A percentile compares a stretch with the other conserved stretches of the same genome.
phyloP scores from a whole-genome alignment of 2,329 filamentous ascomycete genomes.

The Stromatinia cepivora region DNA sequence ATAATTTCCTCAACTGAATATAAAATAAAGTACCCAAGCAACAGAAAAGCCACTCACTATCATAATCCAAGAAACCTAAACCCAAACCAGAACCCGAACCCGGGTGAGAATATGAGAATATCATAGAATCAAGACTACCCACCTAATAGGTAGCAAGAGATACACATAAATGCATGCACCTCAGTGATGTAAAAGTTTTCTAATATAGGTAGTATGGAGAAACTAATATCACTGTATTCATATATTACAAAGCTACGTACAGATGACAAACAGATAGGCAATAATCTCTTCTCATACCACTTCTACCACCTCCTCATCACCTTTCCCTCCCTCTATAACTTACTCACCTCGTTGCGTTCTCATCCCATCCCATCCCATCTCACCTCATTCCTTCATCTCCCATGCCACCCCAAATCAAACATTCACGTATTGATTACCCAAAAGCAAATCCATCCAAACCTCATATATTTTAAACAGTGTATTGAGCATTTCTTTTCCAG shows the following conservation, averaged over 20 bases:
- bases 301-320: not conserved
- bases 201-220: not conserved
- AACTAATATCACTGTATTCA: not conserved
- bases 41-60: too few species aligned
- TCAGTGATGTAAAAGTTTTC: not conserved
- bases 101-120: not conserved
- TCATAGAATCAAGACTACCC: not conserved
- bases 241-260: constrained; percentile 5
- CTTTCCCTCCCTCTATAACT: not conserved
- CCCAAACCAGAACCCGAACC: too few species aligned
- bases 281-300: not conserved
- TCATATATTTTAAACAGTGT: not conserved
- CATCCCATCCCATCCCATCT: too few species aligned
- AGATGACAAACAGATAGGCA: not conserved
- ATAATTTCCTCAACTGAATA: too few species aligned
- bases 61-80: too few species aligned
- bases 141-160: not conserved
- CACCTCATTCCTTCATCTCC: not conserved
- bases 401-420: not conserved
- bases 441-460: not conserved
- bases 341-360: not conserved
- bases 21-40: too few species aligned
- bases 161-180: not conserved
- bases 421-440: not conserved
- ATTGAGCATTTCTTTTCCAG: not conserved